A percentile compares a stretch with the other conserved stretches of the same genome.
Conservation (phyloP, 805 yeast genomes). For the Wickerhamomyces chambardii region DNA sequence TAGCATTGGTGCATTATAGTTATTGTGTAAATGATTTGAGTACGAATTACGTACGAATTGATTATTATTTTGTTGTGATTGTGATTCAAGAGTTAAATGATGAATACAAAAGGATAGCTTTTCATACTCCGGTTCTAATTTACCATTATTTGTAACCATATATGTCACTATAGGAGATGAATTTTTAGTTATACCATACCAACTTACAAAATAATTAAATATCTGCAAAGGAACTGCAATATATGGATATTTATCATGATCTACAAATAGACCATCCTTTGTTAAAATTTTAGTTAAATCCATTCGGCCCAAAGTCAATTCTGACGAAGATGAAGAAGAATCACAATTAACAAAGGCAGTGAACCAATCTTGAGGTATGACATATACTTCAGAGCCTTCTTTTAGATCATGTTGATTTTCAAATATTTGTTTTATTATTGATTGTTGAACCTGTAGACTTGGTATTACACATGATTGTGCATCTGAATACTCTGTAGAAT, state of each 20-base stretch:
- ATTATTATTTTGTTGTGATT: neutral
- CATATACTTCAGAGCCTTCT: slow-evolving; percentile 1
- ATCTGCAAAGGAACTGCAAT: slow-evolving; percentile 32
- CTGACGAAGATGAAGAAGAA: slow-evolving; percentile 4
- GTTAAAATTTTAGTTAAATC: slow-evolving; percentile 36
- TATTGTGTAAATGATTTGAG: no score
- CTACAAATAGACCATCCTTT: slow-evolving; percentile 33
- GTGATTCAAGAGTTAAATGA: slow-evolving; percentile 16
- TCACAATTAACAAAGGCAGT: slow-evolving; percentile 3
- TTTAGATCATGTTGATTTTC: no score
- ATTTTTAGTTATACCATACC: slow-evolving; percentile 44
- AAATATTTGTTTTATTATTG: no score
- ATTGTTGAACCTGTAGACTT: no score
- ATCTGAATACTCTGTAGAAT: no score
- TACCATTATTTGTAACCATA: slow-evolving; percentile 19
- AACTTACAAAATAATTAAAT: slow-evolving; percentile 33
- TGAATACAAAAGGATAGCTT: slow-evolving; percentile 27
- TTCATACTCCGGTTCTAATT: slow-evolving; percentile 24
- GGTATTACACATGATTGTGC: no score
- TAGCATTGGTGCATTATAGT: neutral
- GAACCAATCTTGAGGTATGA: slow-evolving; percentile 10
- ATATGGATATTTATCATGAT: slow-evolving; percentile 18
- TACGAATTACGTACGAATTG: slow-evolving; percentile 10
- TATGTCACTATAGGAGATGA: slow-evolving; percentile 28
- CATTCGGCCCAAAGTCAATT: slow-evolving; percentile 23